Evolutionary conservation across 306 rosid genomes (phyloP).

Genomic region (Trifolium pratense): DNA sequence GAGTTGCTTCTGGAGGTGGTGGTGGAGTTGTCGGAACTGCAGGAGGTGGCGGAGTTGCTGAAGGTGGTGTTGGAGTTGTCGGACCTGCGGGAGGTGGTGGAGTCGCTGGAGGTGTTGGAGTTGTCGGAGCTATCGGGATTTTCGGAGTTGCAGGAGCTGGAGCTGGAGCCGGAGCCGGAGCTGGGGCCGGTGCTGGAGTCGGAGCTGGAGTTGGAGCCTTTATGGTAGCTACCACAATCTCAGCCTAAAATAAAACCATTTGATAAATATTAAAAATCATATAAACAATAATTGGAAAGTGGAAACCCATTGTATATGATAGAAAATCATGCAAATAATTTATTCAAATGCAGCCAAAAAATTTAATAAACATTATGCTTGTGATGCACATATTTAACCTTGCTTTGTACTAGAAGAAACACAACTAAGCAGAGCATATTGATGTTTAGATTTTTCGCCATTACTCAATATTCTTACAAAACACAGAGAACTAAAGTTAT

Average conservation of each 20-base stretch:
- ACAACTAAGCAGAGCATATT: constrained; percentile 14
- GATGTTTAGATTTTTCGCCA: constrained; percentile 39
- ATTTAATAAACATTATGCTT: too few species aligned
- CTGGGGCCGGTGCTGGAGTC: not conserved
- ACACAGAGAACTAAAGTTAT: not conserved
- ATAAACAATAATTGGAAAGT: not conserved
- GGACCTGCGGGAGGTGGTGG: too few species aligned
- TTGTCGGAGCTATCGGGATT: not conserved
- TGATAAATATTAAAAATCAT: too few species aligned
- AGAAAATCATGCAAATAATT: constrained; percentile 5
- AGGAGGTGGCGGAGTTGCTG: not conserved
- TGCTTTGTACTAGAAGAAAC: constrained; percentile 45
- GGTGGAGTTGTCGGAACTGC: not conserved
- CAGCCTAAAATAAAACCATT: constrained; percentile 31
- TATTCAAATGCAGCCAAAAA: not conserved
- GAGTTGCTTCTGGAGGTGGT: not conserved
- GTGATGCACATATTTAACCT: constrained; percentile 42
- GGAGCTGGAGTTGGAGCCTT: constrained; percentile 52
- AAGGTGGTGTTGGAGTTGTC: not conserved
- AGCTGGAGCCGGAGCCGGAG: not conserved
- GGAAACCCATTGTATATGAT: not conserved
- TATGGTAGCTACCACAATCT: not conserved
- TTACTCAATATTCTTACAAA: constrained; percentile 29
- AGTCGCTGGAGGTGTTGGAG: not conserved
- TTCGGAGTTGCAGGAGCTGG: not conserved